Percentiles rank a stretch among this genome's conserved stretches.
Conservation (phyloP, 2,329 filamentous ascomycete genomes). For the Fusarium virguliforme region DNA sequence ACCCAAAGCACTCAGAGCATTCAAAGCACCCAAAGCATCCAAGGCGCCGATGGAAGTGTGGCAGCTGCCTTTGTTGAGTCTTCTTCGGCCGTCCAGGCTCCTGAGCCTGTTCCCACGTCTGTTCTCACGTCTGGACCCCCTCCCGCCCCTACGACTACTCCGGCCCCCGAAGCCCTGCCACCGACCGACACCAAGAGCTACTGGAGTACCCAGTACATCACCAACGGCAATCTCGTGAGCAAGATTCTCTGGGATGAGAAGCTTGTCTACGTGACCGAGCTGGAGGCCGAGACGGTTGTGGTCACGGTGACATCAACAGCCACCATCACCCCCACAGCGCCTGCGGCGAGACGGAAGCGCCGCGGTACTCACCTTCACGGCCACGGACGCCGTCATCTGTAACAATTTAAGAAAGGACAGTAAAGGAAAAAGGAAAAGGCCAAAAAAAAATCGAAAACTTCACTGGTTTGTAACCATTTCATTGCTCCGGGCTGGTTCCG, state of each 20-base stretch:
- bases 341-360: slow-evolving; percentile 48
- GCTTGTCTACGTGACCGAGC: slow-evolving; percentile 67
- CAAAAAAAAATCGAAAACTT: slow-evolving; percentile 34
- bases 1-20: not conserved
- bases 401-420: slow-evolving; percentile 34
- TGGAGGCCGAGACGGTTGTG: slow-evolving; percentile 60
- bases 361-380: slow-evolving; percentile 58
- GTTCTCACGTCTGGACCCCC: slow-evolving; percentile 7
- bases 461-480: slow-evolving; percentile 41
- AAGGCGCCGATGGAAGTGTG: slow-evolving; percentile 28
- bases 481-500: slow-evolving; percentile 58
- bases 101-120: slow-evolving; percentile 15
- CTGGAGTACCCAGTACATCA: slow-evolving; percentile 69
- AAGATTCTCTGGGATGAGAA: slow-evolving; percentile 73
- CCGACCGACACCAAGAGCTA: slow-evolving; percentile 56
- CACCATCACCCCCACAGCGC: slow-evolving; percentile 37
- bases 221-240: slow-evolving; percentile 65
- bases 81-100: slow-evolving; percentile 25
- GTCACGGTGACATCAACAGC: slow-evolving; percentile 57
- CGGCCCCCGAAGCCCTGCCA: slow-evolving; percentile 46
- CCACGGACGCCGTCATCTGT: slow-evolving; percentile 52
- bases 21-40: slow-evolving; percentile 12
- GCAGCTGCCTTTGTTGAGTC: slow-evolving; percentile 34
- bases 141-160: slow-evolving; percentile 43
- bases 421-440: slow-evolving; percentile 22